phyloP scores from a whole-genome alignment of 2,329 filamentous ascomycete species.

The Chaetothyriales sp. region DNA sequence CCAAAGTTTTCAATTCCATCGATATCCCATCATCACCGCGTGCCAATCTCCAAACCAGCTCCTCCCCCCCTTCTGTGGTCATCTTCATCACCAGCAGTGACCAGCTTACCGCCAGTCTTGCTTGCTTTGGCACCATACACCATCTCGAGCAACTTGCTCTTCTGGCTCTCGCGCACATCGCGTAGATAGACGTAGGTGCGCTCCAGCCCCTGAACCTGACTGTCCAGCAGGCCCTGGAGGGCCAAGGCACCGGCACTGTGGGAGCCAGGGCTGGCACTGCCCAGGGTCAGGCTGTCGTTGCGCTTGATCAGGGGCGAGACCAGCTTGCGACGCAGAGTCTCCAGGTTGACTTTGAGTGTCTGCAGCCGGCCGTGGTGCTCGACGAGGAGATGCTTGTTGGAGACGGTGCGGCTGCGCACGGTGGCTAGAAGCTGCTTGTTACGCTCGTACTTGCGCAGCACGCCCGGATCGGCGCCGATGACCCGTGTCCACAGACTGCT shows the following conservation, averaged over 20 bases:
- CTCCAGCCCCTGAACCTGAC: conserved; percentile 71
- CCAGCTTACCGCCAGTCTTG: background rate
- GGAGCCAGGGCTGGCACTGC: conserved; percentile 13
- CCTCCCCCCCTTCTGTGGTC: background rate
- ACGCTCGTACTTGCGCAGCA: conserved; percentile 80
- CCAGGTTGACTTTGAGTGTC: conserved; percentile 71
- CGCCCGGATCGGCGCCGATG: conserved; percentile 57
- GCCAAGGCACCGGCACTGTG: conserved; percentile 17
- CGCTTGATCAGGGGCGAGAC: conserved; percentile 69
- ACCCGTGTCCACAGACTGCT: conserved; percentile 74
- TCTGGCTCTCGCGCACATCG: conserved; percentile 61
- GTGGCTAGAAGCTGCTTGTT: conserved; percentile 67
- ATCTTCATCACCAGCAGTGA: background rate
- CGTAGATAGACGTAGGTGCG: conserved; percentile 66
- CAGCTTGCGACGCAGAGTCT: conserved; percentile 67
- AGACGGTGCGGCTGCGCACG: conserved; percentile 67
- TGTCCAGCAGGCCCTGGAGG: conserved; percentile 38
- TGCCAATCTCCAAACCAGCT: background rate
- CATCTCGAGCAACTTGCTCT: conserved; percentile 67
- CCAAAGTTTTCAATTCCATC: too few species aligned
- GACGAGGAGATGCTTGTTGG: conserved; percentile 73
- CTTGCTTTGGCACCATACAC: conserved; percentile 42
- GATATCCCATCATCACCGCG: background rate
- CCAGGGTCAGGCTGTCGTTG: conserved; percentile 34
- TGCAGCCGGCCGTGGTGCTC: conserved; percentile 75